These are phyloP conservation scores for Yarrowia hollandica DNA, from an alignment of 805 yeast genomes.

Conservation along the genomic window DNA sequence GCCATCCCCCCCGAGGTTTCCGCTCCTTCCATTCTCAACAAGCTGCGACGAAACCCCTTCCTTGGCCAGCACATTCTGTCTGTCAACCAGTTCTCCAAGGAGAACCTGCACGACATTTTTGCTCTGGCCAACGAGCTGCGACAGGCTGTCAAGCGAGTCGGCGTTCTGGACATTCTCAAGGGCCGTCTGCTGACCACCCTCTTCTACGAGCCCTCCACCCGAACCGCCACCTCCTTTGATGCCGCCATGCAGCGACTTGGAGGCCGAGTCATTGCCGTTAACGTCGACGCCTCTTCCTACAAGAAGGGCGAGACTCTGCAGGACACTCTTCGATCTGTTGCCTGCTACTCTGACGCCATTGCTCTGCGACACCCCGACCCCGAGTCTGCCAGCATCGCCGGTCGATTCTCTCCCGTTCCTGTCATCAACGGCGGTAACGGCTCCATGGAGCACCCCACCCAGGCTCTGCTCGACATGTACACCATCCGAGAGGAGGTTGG, in stretches of 20 bases:
- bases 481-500: slow-evolving; percentile 99
- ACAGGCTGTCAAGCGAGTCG: slow-evolving; percentile 93
- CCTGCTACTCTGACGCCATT: slow-evolving; percentile 94
- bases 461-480: slow-evolving; percentile 94
- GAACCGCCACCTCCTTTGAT: slow-evolving; percentile 95
- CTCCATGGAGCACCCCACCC: slow-evolving; percentile 97
- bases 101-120: slow-evolving; percentile 88
- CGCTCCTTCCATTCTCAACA: slow-evolving; percentile 70
- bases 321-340: slow-evolving; percentile 92
- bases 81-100: slow-evolving; percentile 81
- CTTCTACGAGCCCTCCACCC: slow-evolving; percentile 97
- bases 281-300: slow-evolving; percentile 86
- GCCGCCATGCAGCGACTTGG: slow-evolving; percentile 99
- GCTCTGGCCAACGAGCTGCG: slow-evolving; percentile 98
- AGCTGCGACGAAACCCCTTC: slow-evolving; percentile 88
- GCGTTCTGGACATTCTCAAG: slow-evolving; percentile 84
- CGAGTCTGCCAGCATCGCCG: slow-evolving; percentile 89
- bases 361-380: slow-evolving; percentile 95
- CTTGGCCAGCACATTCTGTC: slow-evolving; percentile 83
- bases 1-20: slow-evolving; percentile 39
- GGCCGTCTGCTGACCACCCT: slow-evolving; percentile 92
- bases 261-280: slow-evolving; percentile 89
- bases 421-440: slow-evolving; percentile 98
- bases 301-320: slow-evolving; percentile 98
- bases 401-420: slow-evolving; percentile 95